Percentiles rank a stretch among this genome's conserved stretches.
Evolutionary conservation across 768 basidiomycete species (phyloP).

Genomic region (Serendipita vermifera): DNA sequence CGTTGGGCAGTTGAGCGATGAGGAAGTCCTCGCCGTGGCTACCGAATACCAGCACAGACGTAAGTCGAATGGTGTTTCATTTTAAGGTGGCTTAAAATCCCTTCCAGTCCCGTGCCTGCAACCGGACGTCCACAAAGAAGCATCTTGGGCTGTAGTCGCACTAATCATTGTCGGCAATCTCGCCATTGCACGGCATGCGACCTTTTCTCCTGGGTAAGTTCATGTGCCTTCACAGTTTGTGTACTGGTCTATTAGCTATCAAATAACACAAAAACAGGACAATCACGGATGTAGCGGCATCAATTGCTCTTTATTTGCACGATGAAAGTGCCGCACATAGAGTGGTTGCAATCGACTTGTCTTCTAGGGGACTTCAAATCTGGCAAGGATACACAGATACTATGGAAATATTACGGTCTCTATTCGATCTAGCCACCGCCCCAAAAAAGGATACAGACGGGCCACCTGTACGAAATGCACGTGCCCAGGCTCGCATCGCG

Average conservation of each 20-base stretch:
- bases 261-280: too few species aligned
- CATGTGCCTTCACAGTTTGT: neutral
- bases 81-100: slow-evolving; percentile 8
- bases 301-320: slow-evolving; percentile 63
- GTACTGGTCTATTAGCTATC: neutral
- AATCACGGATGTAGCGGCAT: slow-evolving; percentile 74
- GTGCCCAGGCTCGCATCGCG: slow-evolving; percentile 67
- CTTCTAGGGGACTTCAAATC: slow-evolving; percentile 78
- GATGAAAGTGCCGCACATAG: slow-evolving; percentile 55
- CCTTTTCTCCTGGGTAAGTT: slow-evolving; percentile 57
- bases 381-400: slow-evolving; percentile 94
- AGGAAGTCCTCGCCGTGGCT: slow-evolving; percentile 44
- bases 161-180: slow-evolving; percentile 74
- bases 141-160: slow-evolving; percentile 47
- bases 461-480: slow-evolving; percentile 45
- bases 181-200: slow-evolving; percentile 63
- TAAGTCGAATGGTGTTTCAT: slow-evolving; percentile 24
- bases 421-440: slow-evolving; percentile 70
- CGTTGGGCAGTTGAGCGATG: slow-evolving; percentile 52
- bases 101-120: slow-evolving; percentile 47
- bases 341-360: slow-evolving; percentile 74
- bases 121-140: slow-evolving; percentile 46
- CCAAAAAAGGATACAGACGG: slow-evolving; percentile 51
- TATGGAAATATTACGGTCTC: slow-evolving; percentile 69
- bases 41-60: slow-evolving; percentile 54